Evolutionary conservation across 2,329 filamentous ascomycete genomes (phyloP).

Genomic region (Scedosporium minutisporum): DNA sequence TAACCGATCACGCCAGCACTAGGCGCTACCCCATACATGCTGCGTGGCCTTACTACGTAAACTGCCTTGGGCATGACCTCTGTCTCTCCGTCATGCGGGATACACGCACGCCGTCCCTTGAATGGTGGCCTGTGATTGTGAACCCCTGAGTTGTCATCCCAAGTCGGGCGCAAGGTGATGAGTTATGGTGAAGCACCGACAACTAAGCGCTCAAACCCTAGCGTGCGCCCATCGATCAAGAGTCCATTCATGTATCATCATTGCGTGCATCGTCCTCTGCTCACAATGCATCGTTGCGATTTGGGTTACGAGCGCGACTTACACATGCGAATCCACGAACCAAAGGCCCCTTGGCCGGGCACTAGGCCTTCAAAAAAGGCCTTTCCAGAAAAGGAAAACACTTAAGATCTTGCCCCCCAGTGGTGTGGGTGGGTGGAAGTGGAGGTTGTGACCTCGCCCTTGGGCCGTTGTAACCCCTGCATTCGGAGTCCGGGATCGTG

Average conservation of each 20-base stretch:
- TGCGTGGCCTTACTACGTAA: not conserved
- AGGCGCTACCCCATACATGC: not conserved
- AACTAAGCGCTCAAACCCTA: not conserved
- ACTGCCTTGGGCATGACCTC: not conserved
- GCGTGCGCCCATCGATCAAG: not conserved
- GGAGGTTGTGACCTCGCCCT: not conserved
- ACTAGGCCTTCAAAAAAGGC: not conserved
- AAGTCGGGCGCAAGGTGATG: not conserved
- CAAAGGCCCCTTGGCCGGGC: not conserved
- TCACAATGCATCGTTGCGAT: not conserved
- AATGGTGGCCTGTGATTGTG: not conserved
- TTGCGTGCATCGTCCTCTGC: not conserved
- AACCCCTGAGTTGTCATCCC: not conserved
- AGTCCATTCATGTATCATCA: not conserved
- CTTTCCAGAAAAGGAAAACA: slow-evolving; percentile 1
- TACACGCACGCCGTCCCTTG: no score
- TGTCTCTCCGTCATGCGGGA: not conserved
- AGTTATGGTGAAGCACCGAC: not conserved
- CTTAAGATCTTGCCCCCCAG: no score
- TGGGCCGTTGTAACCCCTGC: slow-evolving; percentile 1
- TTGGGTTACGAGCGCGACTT: not conserved
- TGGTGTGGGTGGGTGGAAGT: no score
- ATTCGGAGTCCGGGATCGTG: slow-evolving; percentile 5
- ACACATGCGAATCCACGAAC: not conserved
- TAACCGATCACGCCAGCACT: not conserved